Conservation (phyloP, 2,329 filamentous ascomycete genomes). For the Sclerotinia borealis region DNA sequence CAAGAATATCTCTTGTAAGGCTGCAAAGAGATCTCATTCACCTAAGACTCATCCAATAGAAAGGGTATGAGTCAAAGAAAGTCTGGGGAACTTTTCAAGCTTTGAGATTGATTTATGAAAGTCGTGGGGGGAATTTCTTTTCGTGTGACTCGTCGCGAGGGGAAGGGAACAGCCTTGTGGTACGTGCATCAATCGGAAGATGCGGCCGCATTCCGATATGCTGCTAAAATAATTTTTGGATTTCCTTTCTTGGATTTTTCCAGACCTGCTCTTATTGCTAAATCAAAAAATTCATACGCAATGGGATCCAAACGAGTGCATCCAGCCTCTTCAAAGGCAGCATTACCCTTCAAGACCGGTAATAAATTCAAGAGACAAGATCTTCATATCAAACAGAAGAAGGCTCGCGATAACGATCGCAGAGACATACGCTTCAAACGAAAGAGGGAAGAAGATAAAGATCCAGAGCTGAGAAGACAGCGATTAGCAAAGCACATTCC, state of each 20-base stretch:
- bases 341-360: slow-evolving; percentile 48
- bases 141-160: slow-evolving; percentile 7
- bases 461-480: slow-evolving; percentile 68
- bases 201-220: slow-evolving; percentile 7
- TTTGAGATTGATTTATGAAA: neutral
- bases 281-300: slow-evolving; percentile 15
- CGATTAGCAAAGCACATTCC: slow-evolving; percentile 75
- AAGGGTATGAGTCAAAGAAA: slow-evolving; percentile 20
- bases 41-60: slow-evolving; percentile 24
- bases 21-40: slow-evolving; percentile 38
- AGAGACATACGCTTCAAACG: slow-evolving; percentile 71
- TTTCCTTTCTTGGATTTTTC: slow-evolving; percentile 13
- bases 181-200: neutral
- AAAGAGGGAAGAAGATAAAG: slow-evolving; percentile 78
- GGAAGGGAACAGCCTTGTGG: slow-evolving; percentile 5
- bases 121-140: slow-evolving; percentile 10
- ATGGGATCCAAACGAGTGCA: slow-evolving; percentile 46
- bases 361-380: slow-evolving; percentile 79
- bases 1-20: slow-evolving; percentile 33
- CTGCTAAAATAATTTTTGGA: slow-evolving; percentile 9
- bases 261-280: neutral
- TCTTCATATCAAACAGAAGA: slow-evolving; percentile 76
- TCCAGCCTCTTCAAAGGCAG: slow-evolving; percentile 38
- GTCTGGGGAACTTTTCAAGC: slow-evolving; percentile 9
- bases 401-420: slow-evolving; percentile 64